A percentile compares a stretch with the other conserved stretches of the same genome.
Evolutionary conservation across 148 eudicot genomes (phyloP).

Genomic region (Persicaria tinctoria): DNA sequence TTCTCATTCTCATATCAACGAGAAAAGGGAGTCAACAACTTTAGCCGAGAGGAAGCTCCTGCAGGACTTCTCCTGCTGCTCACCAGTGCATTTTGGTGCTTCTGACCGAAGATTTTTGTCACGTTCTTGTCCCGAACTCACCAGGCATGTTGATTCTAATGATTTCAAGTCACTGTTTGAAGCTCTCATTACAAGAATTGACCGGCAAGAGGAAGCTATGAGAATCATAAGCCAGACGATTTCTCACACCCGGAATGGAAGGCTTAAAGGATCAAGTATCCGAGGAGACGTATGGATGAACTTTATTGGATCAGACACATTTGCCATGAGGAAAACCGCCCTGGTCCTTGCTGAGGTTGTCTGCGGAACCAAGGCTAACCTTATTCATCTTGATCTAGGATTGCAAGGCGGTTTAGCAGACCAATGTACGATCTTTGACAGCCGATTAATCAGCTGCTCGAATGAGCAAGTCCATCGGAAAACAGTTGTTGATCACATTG

Average conservation of each 20-base stretch:
- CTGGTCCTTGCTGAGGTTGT: slow-evolving; percentile 47
- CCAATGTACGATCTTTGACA: slow-evolving; percentile 13
- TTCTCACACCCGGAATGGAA: slow-evolving; percentile 30
- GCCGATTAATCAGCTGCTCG: slow-evolving; percentile 10
- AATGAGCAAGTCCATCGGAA: slow-evolving; percentile 34
- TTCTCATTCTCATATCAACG: slow-evolving; percentile 21
- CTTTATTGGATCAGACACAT: slow-evolving; percentile 53
- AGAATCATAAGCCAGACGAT: slow-evolving; percentile 40
- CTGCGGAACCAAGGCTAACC: slow-evolving; percentile 39
- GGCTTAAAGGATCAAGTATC: slow-evolving; percentile 20
- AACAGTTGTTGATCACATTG: slow-evolving; percentile 54
- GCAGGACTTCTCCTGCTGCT: slow-evolving; percentile 12
- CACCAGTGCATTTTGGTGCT: background rate
- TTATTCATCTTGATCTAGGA: slow-evolving; percentile 40
- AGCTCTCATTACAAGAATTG: slow-evolving; percentile 40
- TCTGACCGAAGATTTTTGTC: background rate
- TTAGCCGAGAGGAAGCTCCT: background rate
- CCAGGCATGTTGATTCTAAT: slow-evolving; percentile 12
- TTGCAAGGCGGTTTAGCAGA: slow-evolving; percentile 16
- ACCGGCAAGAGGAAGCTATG: slow-evolving; percentile 65
- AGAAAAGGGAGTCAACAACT: slow-evolving; percentile 19
- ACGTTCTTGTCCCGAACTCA: slow-evolving; percentile 9
- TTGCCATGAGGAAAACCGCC: slow-evolving; percentile 56
- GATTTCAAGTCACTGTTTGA: slow-evolving; percentile 47
- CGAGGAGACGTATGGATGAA: slow-evolving; percentile 68